Base-by-base conservation (phyloP, 306 rosid genomes). In the Alnus rubra region DNA sequence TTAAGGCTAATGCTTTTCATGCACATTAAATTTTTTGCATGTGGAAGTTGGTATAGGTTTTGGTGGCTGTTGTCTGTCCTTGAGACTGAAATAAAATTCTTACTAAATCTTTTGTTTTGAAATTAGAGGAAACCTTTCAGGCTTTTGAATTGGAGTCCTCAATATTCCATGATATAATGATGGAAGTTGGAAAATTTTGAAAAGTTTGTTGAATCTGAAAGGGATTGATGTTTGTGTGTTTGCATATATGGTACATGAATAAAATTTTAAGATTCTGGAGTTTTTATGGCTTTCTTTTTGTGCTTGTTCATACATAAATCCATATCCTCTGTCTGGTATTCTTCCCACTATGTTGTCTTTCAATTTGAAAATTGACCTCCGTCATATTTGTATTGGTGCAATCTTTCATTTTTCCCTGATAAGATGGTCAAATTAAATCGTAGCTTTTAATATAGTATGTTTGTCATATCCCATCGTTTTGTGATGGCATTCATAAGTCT, bases 11-110 rank as follows among this genome's bases (percentile, higher is more conserved):
- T 37, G 50, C 37, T 65, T 37, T 39, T 65, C 12, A 65, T 65
- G 30, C 71, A 65, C 71, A 65, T 65, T 65, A 33, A 54, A 16
- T 4, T 16, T 18, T 23, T 59, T 28, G 4, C 49, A 2, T 65
- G 11, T 65, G 37, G 42, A 62, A 62, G 44, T 16, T 45, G 14
- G 71, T 65, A 15, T 65, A 33, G 13, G 71, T 65, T 35, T 65
- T 65, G 47, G 71, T 60, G 68, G 39, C 30, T 28, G 69, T 31
- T 62, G 28, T 62, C 69, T 31, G 69, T 62, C 42, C 69, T 62
- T 33, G 42, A 33, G 69, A 5, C 9, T 62, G 44, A 30, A 62
- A 62, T 62, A 0, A 35, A 39, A 23, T 59, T 59, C 30, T 65
- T 16, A 15, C 48, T 37, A 13, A 35, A 65, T 37, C 30, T 37